These are phyloP conservation scores for Waltiozyma sp. DNA, from an alignment of 1,139 yeast species.

Conservation along the genomic window DNA sequence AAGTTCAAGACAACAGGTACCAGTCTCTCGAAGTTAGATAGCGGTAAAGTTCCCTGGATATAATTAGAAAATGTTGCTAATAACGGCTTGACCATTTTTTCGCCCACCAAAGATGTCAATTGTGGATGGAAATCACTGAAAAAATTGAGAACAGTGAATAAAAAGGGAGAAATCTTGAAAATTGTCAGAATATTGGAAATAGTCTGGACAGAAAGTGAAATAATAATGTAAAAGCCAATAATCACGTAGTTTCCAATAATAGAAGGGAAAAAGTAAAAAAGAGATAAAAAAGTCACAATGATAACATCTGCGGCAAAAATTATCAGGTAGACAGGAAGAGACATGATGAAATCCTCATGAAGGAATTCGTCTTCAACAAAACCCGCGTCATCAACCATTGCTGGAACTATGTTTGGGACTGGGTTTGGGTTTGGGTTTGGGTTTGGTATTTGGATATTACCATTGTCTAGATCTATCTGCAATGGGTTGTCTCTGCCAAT, in stretches of 20 bases:
- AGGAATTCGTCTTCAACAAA: slow-evolving; percentile 8
- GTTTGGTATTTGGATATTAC: neutral
- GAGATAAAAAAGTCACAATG: slow-evolving; percentile 31
- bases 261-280: slow-evolving; percentile 46
- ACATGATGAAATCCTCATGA: slow-evolving; percentile 9
- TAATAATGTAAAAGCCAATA: neutral
- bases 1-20: slow-evolving; percentile 28
- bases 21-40: slow-evolving; percentile 25
- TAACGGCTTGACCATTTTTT: slow-evolving; percentile 15
- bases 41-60: slow-evolving; percentile 16
- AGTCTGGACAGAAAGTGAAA: neutral
- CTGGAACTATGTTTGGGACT: neutral
- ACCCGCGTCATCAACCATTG: neutral
- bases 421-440: no score
- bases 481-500: neutral
- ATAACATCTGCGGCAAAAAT: slow-evolving; percentile 30
- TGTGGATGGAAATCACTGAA: slow-evolving; percentile 1
- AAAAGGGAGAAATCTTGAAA: slow-evolving; percentile 1
- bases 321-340: slow-evolving; percentile 13
- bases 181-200: neutral
- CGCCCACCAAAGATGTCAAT: slow-evolving; percentile 1
- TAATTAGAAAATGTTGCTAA: slow-evolving; percentile 16
- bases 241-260: slow-evolving; percentile 29
- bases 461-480: slow-evolving; percentile 1
- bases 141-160: neutral